These are phyloP conservation scores for Orbilia brochopaga DNA, from an alignment of 2,329 filamentous ascomycete genomes.

Conservation along the genomic window DNA sequence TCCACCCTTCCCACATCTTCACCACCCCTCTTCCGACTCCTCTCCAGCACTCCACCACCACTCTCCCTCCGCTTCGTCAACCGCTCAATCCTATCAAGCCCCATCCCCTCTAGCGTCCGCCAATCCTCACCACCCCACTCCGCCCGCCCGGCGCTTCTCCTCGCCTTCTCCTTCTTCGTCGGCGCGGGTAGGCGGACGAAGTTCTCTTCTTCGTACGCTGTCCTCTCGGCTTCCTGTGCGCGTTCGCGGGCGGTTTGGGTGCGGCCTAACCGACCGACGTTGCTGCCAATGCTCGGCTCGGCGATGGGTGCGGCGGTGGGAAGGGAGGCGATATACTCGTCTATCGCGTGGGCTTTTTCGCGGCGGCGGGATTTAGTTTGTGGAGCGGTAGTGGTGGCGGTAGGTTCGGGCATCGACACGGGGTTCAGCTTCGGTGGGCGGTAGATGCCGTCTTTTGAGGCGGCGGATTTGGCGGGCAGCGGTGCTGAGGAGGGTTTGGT, in stretches of 20 bases:
- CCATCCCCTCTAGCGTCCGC: conserved; percentile 76
- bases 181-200: conserved; percentile 84
- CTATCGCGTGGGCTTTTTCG: conserved; percentile 80
- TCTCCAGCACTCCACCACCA: conserved; percentile 71
- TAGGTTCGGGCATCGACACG: conserved; percentile 76
- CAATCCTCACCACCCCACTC: conserved; percentile 79
- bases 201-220: conserved; percentile 89
- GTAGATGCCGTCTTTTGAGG: conserved; percentile 73
- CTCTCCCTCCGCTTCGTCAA: conserved; percentile 72
- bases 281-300: conserved; percentile 85
- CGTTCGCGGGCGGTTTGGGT: conserved; percentile 70
- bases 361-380: conserved; percentile 63
- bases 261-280: conserved; percentile 66
- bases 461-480: conserved; percentile 13
- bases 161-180: conserved; percentile 76
- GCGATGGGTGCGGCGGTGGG: conserved; percentile 80
- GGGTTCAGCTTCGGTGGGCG: conserved; percentile 86
- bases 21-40: conserved; percentile 79
- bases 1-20: conserved; percentile 71
- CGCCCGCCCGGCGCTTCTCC: conserved; percentile 65
- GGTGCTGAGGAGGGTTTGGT: conserved; percentile 53
- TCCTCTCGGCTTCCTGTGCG: conserved; percentile 76
- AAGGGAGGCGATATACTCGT: conserved; percentile 85
- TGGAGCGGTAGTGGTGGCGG: conserved; percentile 61
- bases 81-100: conserved; percentile 82